These are phyloP conservation scores for Eucalyptus curtisii DNA, from an alignment of 345 rosid genomes.

Conservation along the genomic window DNA sequence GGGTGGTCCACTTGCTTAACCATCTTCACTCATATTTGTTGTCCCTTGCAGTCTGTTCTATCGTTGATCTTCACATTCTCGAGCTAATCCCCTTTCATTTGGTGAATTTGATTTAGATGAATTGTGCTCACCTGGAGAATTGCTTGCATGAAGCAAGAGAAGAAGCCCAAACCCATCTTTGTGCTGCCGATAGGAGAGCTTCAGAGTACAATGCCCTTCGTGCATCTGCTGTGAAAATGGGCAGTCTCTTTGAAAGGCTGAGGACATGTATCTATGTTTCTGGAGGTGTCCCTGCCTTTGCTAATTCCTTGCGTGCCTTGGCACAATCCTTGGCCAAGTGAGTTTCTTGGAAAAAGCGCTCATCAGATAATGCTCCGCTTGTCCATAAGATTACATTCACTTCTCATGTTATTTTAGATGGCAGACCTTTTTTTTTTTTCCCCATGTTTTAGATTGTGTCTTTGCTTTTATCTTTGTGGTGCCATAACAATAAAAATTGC, in stretches of 20 bases:
- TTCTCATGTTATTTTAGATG: neutral
- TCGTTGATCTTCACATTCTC: neutral
- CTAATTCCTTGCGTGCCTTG: conserved; percentile 61
- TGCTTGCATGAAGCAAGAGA: conserved; percentile 98
- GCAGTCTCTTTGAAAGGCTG: conserved; percentile 74
- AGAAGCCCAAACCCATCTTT: conserved; percentile 95
- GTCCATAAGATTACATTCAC: neutral
- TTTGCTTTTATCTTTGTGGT: neutral
- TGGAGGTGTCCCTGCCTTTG: conserved; percentile 63
- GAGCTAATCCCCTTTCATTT: neutral
- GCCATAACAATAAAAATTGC: neutral
- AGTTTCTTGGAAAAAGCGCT: conserved; percentile 1
- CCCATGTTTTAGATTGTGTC: neutral
- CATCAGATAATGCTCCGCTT: neutral
- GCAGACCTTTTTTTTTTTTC: neutral
- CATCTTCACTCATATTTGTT: neutral
- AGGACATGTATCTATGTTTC: conserved; percentile 47
- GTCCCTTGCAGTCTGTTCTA: neutral
- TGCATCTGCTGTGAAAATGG: conserved; percentile 85
- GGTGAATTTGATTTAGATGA: conserved; percentile 51
- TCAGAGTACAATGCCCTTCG: conserved; percentile 71
- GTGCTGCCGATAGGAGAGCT: conserved; percentile 88
- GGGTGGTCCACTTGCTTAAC: neutral
- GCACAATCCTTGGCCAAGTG: conserved; percentile 93
- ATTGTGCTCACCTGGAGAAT: conserved; percentile 95